These are phyloP conservation scores for Tetrapisispora arboricola DNA, from an alignment of 805 yeast genomes.

Conservation along the genomic window DNA sequence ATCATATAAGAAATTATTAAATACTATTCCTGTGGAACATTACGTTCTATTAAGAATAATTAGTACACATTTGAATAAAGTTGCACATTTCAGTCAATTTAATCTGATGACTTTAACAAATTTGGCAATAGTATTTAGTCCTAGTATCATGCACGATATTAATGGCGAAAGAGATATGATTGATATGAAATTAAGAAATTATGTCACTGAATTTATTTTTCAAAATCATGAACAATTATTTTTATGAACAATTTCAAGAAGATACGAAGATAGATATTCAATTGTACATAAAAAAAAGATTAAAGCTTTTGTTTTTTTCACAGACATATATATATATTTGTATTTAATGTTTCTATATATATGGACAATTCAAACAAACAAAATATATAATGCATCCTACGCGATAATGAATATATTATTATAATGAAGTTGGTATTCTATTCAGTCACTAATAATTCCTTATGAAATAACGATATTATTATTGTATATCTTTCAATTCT, in stretches of 20 bases:
- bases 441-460: no score
- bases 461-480: no score
- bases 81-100: slow-evolving; percentile 40
- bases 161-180: slow-evolving; percentile 71
- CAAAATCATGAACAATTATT: slow-evolving; percentile 1
- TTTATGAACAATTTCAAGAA: no score
- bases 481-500: slow-evolving; percentile 53
- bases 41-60: slow-evolving; percentile 44
- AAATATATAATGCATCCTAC: no score
- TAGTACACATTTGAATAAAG: slow-evolving; percentile 52
- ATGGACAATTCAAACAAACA: no score
- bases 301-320: no score
- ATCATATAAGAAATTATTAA: slow-evolving; percentile 38
- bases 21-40: slow-evolving; percentile 59
- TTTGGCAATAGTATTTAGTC: slow-evolving; percentile 87
- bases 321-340: no score
- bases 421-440: no score
- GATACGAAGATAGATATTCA: no score
- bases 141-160: slow-evolving; percentile 73
- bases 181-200: slow-evolving; percentile 77
- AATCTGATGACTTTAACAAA: slow-evolving; percentile 82
- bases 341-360: no score
- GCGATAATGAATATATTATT: no score
- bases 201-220: slow-evolving; percentile 58
- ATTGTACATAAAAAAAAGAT: no score